Conservation (phyloP, 768 basidiomycete species). For the Coprinellus micaceus region DNA sequence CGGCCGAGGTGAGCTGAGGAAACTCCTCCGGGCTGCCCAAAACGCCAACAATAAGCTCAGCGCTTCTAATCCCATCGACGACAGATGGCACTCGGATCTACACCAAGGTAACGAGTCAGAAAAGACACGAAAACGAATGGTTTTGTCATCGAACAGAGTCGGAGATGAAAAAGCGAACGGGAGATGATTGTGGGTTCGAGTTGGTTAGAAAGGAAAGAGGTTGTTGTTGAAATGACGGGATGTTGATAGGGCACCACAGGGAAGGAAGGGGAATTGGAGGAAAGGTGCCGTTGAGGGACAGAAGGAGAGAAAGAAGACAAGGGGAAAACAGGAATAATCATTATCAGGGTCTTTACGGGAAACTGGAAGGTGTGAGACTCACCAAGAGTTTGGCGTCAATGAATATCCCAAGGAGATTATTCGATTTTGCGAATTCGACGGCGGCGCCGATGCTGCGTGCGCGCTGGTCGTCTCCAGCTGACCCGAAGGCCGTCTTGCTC, state of each 20-base stretch:
- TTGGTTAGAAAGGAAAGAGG: too few species aligned
- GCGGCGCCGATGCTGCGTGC: slow-evolving; percentile 79
- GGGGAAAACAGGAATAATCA: neutral
- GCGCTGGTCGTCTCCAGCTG: slow-evolving; percentile 41
- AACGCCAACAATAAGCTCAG: slow-evolving; percentile 82
- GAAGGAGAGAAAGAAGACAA: neutral
- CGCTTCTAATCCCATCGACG: slow-evolving; percentile 83
- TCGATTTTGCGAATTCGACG: slow-evolving; percentile 88
- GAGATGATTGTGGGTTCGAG: neutral
- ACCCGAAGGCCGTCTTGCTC: slow-evolving; percentile 20
- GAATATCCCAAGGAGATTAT: slow-evolving; percentile 90
- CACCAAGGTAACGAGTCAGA: neutral
- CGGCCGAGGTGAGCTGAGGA: slow-evolving; percentile 31
- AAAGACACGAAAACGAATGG: neutral
- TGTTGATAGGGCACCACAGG: too few species aligned
- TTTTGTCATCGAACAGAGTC: too few species aligned
- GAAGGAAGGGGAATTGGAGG: too few species aligned
- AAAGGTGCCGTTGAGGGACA: too few species aligned
- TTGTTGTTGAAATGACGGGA: too few species aligned
- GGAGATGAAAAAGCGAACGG: slow-evolving; percentile 1
- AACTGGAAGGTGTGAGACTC: slow-evolving; percentile 25
- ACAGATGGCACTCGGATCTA: slow-evolving; percentile 88
- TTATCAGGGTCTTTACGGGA: too few species aligned
- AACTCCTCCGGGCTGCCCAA: slow-evolving; percentile 57
- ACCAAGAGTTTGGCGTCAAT: slow-evolving; percentile 87